Conservation (phyloP, 2,329 filamentous ascomycete species). For the Exserohilum rostratum region DNA sequence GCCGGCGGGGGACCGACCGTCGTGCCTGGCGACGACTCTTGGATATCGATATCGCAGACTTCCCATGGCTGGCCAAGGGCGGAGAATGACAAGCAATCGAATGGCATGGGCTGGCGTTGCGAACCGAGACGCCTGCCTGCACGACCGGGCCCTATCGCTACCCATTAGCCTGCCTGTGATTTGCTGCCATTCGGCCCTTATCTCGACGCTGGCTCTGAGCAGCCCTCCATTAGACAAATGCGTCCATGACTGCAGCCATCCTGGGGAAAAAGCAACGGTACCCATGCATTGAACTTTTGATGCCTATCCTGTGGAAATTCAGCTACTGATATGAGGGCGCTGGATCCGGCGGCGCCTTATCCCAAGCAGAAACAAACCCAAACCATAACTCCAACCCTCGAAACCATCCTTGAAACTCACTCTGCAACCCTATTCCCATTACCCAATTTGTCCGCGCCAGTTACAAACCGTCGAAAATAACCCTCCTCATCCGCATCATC, state of each 20-base stretch:
- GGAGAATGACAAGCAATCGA: slow-evolving; percentile 5
- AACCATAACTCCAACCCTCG: background rate
- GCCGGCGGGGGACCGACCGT: too few species aligned
- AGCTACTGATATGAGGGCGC: too few species aligned
- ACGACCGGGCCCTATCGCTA: background rate
- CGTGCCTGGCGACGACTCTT: too few species aligned
- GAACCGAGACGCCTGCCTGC: slow-evolving; percentile 1
- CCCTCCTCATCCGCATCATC: slow-evolving; percentile 40
- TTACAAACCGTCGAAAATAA: slow-evolving; percentile 37
- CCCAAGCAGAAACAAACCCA: too few species aligned
- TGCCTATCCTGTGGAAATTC: background rate
- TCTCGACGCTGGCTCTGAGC: background rate
- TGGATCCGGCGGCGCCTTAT: too few species aligned
- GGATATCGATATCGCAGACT: slow-evolving; percentile 9
- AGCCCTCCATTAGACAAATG: background rate
- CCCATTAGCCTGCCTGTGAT: slow-evolving; percentile 8
- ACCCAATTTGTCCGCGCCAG: background rate
- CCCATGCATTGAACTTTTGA: background rate
- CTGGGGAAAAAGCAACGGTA: background rate
- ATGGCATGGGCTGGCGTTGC: slow-evolving; percentile 18
- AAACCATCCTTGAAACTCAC: background rate
- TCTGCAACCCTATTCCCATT: background rate
- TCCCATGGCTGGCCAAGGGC: slow-evolving; percentile 28
- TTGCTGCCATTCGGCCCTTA: slow-evolving; percentile 15
- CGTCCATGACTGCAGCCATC: slow-evolving; percentile 6